These are phyloP conservation scores for Corymbia citriodora DNA, from an alignment of 441 rosid genomes.

Conservation along the genomic window DNA sequence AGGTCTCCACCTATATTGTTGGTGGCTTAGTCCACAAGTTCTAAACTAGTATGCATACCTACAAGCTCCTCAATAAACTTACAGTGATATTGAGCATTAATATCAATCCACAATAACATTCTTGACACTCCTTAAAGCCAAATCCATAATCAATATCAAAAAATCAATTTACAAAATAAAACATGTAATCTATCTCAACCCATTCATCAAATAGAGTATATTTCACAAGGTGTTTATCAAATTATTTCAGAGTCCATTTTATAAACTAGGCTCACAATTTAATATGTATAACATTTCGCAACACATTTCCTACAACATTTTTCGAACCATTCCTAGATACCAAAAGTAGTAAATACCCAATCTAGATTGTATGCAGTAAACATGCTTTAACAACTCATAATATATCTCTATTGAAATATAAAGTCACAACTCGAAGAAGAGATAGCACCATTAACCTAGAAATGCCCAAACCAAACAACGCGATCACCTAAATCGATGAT, in stretches of 20 bases:
- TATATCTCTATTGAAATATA: not conserved
- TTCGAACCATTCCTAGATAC: not conserved
- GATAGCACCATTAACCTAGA: too few species aligned
- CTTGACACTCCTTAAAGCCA: not conserved
- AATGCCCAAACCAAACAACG: not conserved
- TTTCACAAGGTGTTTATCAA: not conserved
- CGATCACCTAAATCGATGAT: too few species aligned
- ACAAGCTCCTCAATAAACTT: not conserved
- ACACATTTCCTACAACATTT: not conserved
- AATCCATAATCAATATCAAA: not conserved
- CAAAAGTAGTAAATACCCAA: too few species aligned
- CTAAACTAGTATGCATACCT: not conserved
- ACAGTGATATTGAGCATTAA: not conserved
- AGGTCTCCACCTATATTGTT: not conserved
- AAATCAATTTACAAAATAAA: not conserved
- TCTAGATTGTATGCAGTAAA: not conserved
- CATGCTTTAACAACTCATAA: not conserved
- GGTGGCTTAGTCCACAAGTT: not conserved
- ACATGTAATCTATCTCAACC: too few species aligned
- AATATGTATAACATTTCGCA: too few species aligned
- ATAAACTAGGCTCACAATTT: not conserved
- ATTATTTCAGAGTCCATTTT: not conserved
- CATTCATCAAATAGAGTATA: not conserved
- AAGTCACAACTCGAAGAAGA: not conserved
- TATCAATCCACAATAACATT: not conserved